Base-by-base conservation (phyloP, 176 grass and related monocot species). In the Dactylis glomerata region DNA sequence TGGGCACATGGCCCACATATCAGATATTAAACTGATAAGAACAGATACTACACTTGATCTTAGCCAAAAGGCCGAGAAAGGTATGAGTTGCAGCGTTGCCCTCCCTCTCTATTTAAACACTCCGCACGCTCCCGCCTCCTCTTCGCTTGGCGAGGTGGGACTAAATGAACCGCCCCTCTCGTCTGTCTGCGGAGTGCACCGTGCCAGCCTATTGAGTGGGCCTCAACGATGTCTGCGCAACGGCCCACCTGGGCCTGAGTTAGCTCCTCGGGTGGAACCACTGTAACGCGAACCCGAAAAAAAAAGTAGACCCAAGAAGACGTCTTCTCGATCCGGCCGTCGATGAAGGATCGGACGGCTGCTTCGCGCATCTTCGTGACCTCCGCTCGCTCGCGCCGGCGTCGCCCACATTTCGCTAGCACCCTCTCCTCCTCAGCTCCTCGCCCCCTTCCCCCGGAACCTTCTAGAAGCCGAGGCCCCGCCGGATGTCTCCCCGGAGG, bases 21-120 rank as follows among this genome's bases (percentile, higher is more conserved):
- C 87, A 94, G 71, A 94, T 87, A 91, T 94, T 94, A 94, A 94
- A 89, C 89, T 89, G 76, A 94, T 94, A 94, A 94, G 56, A 94
- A 89, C 87, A 92, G 65, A 94, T 94, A 94, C 82, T 92, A 94
- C 84, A 90, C 78, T 95, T 92, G 90, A 90, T 92, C 85, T 84
- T 92, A 94, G 87, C 78, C 87, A 83, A 94, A 92, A 92, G 82
- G 74, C 81, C 85, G 90, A 94, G 87, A 94, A 94, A 92, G 81
- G 73, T 94, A 89, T 89, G 69, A 42, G 3, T 19, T 74, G 34
- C 0, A 23, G 3, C 3, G 50, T 0, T 22, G 28, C 44, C 73
- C 30, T 1, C 47, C 71, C 47, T 10, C 28, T 54, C 24, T 74
- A 49, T 31, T 74, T 73, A 24, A 3, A 28, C 0, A 3, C 24